Evolutionary conservation across 495 filamentous ascomycete genomes (phyloP).

Genomic region (Aspergillus carlsbadensis): DNA sequence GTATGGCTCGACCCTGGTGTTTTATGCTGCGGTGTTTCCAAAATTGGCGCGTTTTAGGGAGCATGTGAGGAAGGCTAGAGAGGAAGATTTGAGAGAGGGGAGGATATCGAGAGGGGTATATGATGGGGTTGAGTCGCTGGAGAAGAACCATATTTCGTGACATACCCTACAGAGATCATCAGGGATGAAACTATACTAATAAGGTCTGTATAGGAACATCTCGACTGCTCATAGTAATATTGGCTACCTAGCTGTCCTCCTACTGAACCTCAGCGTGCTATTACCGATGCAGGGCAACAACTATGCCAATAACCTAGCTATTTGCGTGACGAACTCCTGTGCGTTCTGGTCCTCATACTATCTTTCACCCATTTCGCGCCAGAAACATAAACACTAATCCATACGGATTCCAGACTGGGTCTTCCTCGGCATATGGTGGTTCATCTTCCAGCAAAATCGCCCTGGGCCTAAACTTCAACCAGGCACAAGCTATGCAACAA

Average conservation of each 20-base stretch:
- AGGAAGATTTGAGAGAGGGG: slow-evolving; percentile 43
- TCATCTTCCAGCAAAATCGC: slow-evolving; percentile 49
- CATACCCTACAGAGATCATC: neutral
- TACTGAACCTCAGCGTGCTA: slow-evolving; percentile 46
- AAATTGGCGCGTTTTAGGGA: slow-evolving; percentile 47
- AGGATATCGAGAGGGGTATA: slow-evolving; percentile 43
- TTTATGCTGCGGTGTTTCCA: slow-evolving; percentile 51
- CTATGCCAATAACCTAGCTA: slow-evolving; percentile 46
- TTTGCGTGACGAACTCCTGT: slow-evolving; percentile 50
- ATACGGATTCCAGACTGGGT: slow-evolving; percentile 38
- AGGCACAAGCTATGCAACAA: slow-evolving; percentile 44
- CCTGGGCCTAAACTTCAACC: slow-evolving; percentile 45
- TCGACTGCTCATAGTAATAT: slow-evolving; percentile 54
- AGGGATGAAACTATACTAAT: neutral
- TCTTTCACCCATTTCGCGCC: neutral
- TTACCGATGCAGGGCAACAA: slow-evolving; percentile 40
- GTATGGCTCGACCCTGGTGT: slow-evolving; percentile 49
- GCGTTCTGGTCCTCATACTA: neutral
- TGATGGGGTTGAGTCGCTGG: slow-evolving; percentile 47
- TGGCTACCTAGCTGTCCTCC: slow-evolving; percentile 44
- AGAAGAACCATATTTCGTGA: slow-evolving; percentile 48
- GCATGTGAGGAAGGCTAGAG: slow-evolving; percentile 45
- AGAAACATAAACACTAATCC: neutral
- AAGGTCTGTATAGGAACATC: slow-evolving; percentile 29
- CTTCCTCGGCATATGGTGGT: slow-evolving; percentile 51